Conservation (phyloP, 2,329 filamentous ascomycete genomes). For the Penicillium sp. region DNA sequence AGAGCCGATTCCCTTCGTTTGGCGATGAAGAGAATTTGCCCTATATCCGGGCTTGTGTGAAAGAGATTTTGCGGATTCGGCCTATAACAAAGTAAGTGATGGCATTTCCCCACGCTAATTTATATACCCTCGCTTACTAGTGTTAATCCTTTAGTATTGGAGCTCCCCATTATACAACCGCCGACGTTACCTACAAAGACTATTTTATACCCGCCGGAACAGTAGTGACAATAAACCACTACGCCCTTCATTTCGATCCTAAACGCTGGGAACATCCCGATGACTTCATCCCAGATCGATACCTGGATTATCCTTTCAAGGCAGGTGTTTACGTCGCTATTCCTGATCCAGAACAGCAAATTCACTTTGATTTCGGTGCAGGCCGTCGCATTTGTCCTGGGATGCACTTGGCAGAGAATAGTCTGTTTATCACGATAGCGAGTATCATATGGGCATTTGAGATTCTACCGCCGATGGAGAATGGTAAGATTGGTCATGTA, state of each 20-base stretch:
- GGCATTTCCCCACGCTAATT: too few relatives aligned
- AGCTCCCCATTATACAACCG: background rate
- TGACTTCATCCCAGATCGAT: constrained; percentile 6
- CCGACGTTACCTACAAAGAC: too few relatives aligned
- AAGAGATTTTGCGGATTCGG: too few relatives aligned
- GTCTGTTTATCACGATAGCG: constrained; percentile 2
- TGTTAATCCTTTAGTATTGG: background rate
- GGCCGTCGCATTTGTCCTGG: constrained; percentile 6
- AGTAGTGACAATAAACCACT: too few relatives aligned
- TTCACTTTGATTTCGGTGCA: constrained; percentile 7
- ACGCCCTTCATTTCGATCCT: too few relatives aligned
- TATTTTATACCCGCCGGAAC: too few relatives aligned
- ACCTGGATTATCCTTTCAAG: background rate
- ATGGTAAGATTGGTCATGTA: too few relatives aligned
- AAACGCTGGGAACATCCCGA: background rate
- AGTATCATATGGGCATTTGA: constrained; percentile 8
- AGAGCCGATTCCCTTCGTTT: too few relatives aligned
- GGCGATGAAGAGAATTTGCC: too few relatives aligned
- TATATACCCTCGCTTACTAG: too few relatives aligned
- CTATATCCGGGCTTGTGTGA: too few relatives aligned
- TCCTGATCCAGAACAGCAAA: constrained; percentile 1
- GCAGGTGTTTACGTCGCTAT: background rate
- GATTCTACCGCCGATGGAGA: background rate
- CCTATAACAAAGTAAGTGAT: too few relatives aligned
- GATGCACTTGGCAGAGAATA: constrained; percentile 1